Base-by-base conservation (phyloP, 73 alveolate species). In the Paramecium octaurelia region DNA sequence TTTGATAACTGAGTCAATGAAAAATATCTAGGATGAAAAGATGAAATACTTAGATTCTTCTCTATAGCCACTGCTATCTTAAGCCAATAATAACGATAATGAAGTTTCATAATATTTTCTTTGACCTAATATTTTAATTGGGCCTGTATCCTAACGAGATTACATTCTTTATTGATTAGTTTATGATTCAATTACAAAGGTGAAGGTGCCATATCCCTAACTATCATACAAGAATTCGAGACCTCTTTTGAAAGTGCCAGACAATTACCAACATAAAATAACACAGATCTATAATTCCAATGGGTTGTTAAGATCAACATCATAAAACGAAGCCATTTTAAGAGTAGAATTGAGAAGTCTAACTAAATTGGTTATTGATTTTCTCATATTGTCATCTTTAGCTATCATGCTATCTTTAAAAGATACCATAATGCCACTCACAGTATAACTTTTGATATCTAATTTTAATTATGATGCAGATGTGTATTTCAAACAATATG, bases 31-130 rank as follows among this genome's bases (percentile, higher is more conserved):
- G 23, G 10, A 20, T 3, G 34, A 59, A 24, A 29, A 8, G 16
- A 2, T 20, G 77, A 48, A 6, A 31, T 31, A 70, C 86, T 76
- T 36, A n/a, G 89, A 76, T 38, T 76, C 89, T 40, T 76, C 89
- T 76, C 48, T 76, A 40, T 36, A 76, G n/a, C 40, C 40, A 24
- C 58, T 24, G 16, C 89, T 76, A 76, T 76, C 89, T 76, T 40
- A 43, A 8, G 89, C 89, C 11, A 76, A 42, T 40, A 76, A 40
- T 21, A 76, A 40, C 0, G 89, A 76, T 38, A 76, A 58, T 20
- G 89, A 76, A 16, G 89, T 76, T 76, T 76, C 89, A 36, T 38
- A 76, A 38, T 76, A 76, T 76, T 42, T 76, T 76, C 89, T 76
- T 43, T 76, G 20, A 1, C 89, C 89, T 38, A 76, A 42, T 6